Percentiles rank a stretch among this genome's conserved stretches.
Conservation (phyloP, 371 early-diverging fungal species). For the Chytridium lagenaria region DNA sequence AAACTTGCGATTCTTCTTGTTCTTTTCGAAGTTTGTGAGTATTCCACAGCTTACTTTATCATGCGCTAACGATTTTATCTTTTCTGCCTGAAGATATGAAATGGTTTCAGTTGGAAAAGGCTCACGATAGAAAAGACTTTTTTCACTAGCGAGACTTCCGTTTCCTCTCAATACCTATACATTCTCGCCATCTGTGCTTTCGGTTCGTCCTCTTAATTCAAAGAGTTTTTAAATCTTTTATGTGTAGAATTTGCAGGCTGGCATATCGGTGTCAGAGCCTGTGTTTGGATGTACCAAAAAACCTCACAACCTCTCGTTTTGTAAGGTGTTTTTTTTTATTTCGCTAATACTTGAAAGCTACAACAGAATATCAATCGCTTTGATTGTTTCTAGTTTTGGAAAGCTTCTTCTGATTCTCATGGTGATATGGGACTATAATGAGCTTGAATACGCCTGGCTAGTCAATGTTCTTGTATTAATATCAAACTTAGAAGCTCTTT, state of each 20-base stretch:
- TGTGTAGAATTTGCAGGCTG: constrained; percentile 28
- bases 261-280: constrained; percentile 30
- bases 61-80: background rate
- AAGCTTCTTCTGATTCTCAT: constrained; percentile 87
- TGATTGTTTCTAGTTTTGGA: constrained; percentile 88
- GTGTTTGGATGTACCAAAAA: constrained; percentile 13
- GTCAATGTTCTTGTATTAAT: constrained; percentile 78
- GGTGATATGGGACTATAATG: constrained; percentile 94
- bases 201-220: constrained; percentile 52
- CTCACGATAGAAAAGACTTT: constrained; percentile 53
- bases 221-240: background rate
- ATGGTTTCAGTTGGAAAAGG: constrained; percentile 85
- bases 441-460: constrained; percentile 83
- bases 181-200: constrained; percentile 76
- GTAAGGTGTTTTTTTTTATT: background rate
- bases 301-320: background rate
- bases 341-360: constrained; percentile 21
- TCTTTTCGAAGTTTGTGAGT: constrained; percentile 87
- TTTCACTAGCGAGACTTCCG: constrained; percentile 8
- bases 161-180: constrained; percentile 77
- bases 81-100: constrained; percentile 68
- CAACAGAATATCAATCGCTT: constrained; percentile 42
- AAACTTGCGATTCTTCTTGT: constrained; percentile 82
- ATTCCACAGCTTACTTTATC: background rate
- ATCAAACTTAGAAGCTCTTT: constrained; percentile 85